Evolutionary conservation across 495 filamentous ascomycete genomes (phyloP), one percentile per base, ranked within the genome.

Genomic region (Daldinia grandis): DNA sequence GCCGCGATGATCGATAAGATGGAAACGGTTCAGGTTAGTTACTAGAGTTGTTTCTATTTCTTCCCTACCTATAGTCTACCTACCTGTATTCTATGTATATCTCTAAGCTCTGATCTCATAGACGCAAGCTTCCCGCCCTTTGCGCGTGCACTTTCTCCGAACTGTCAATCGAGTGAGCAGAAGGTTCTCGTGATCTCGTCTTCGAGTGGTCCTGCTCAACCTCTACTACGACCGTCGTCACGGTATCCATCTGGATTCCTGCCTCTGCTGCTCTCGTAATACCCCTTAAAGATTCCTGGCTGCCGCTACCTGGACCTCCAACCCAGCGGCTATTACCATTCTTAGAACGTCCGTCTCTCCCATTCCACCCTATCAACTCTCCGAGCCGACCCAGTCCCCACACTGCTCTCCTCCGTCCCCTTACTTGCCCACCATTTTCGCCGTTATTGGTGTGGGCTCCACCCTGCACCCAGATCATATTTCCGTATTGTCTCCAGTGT

Each of bases 401-500:
- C 3, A 55, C 21, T 38, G 38, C 62, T 10, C 61, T 66, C 64
- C 71, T 68, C 30, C 69, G 57, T 17, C 64, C 67, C 68, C 75
- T 76, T 9, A 58, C 65, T n/a, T 65, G 74, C 17, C 56, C 61
- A 31, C 64, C 68, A 8, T 56, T 66, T 44, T 62, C 62, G 10
- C 25, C 58, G 9, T 70, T 68, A 19, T 62, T 24, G 19, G 38
- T 28, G 24, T 51, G 51, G 28, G 49, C 62, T 31, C 58, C 71
- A 35, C 82, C 82, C 30, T 81, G 78, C 3, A 84, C 80, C 79
- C 78, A 84, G 1, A 82, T 62, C 61, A 82, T 81, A 56, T 84
- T 84, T 30, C 82, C 82, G 33, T 74, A 84, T 15, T 64, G 63
- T 25, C 76, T 56, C 44, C 68, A 74, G n/a, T 68, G 76, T 7